Evolutionary conservation across 129 eudicot species (phyloP), one percentile per base, ranked within the genome.

Genomic region (Smallanthus sonchifolius): DNA sequence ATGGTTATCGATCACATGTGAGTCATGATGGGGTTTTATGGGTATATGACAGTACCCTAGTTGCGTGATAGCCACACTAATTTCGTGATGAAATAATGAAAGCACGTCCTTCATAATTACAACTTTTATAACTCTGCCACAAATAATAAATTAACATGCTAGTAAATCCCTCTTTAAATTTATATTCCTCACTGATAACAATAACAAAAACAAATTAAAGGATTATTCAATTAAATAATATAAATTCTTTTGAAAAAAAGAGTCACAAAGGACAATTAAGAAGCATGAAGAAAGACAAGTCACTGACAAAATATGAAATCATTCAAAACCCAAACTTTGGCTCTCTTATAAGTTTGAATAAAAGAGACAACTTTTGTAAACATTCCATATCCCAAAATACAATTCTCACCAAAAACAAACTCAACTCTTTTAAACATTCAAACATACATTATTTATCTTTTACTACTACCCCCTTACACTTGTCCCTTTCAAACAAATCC

Each of bases 351-450:
- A 17, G 28, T 65, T 68, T 55, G 68, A 78, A 79, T 73, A 72
- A 79, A 65, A 79, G 79, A 79, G 78, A 54, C 64, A 54, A 65
- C 59, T 42, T 70, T 78, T 79, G 51, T 20, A 56, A 57, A 59
- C 70, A 34, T 35, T 45, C 68, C 78, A 71, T 48, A 72, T 66
- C 57, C 77, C 83, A 54, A 72, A 79, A 74, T 48, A 62, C 63
- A 55, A 15, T 42, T 49, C 68, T 59, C 72, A 60, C 61, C 40
- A 64, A 73, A 51, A 70, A 70, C 61, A 43, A 51, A 67, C 70
- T n/a, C 38, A 51, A 67, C 70, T n/a, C 38, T 11, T 55, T 24
- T 4, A 20, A 0, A 11, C 56, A 72, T 65, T 19, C 76, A 59
- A 32, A 61, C 60, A 24, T 38, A 43, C 32, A 42, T 20, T 39